Evolutionary conservation across 1,139 yeast species (phyloP).

Genomic region (Candida sp.): DNA sequence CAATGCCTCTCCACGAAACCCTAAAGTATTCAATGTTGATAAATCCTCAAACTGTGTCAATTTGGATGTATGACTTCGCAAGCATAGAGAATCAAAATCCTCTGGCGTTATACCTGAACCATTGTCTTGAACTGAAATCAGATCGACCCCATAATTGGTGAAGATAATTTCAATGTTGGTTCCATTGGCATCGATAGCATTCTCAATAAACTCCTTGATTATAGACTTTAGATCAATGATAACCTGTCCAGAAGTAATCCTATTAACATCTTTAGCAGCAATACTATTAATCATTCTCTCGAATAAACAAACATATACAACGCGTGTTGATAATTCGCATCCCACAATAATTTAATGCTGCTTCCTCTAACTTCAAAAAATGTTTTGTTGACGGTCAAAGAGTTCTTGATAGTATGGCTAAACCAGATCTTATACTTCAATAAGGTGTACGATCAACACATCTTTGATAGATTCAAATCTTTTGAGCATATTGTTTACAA

Average conservation of each 20-base stretch:
- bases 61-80: conserved; percentile 82
- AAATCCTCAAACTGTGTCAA: conserved; percentile 56
- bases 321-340: neutral
- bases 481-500: conserved; percentile 37
- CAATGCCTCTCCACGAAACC: conserved; percentile 86
- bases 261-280: conserved; percentile 51
- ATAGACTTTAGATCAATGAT: conserved; percentile 74
- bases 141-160: conserved; percentile 71
- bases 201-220: conserved; percentile 84
- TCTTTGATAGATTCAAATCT: conserved; percentile 33
- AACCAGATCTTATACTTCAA: conserved; percentile 47
- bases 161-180: conserved; percentile 66
- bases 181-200: conserved; percentile 77
- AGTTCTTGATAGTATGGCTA: conserved; percentile 39
- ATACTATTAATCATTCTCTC: conserved; percentile 37
- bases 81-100: conserved; percentile 63
- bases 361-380: conserved; percentile 22
- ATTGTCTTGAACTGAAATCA: conserved; percentile 67
- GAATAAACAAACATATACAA: conserved; percentile 3
- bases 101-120: conserved; percentile 66
- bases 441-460: conserved; percentile 37
- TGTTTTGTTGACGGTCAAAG: conserved; percentile 31
- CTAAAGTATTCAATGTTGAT: conserved; percentile 52
- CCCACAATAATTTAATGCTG: conserved; percentile 3
- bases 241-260: conserved; percentile 91